Evolutionary conservation across 192 early-diverging fungal genomes (phyloP).

Genomic region (Coemansia sp.): DNA sequence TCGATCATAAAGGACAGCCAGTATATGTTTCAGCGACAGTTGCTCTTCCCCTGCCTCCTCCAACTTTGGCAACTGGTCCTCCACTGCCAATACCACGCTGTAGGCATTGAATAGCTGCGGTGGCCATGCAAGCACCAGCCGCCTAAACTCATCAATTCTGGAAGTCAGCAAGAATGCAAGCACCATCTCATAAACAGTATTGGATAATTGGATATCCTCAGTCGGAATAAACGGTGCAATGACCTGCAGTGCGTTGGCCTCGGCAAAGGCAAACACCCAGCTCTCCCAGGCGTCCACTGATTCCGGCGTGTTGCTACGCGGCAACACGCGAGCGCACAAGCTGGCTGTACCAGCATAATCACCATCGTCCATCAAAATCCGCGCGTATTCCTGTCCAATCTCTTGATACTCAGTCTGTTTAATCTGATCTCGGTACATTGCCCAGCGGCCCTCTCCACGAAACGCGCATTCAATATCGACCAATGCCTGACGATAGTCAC

Average conservation of each 20-base stretch:
- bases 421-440: constrained; percentile 44
- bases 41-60: constrained; percentile 34
- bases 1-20: constrained; percentile 73
- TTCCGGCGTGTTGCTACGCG: constrained; percentile 28
- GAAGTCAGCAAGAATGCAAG: constrained; percentile 58
- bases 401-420: constrained; percentile 61
- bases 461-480: constrained; percentile 61
- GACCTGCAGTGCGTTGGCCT: constrained; percentile 68
- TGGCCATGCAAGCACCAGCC: constrained; percentile 79
- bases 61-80: constrained; percentile 54
- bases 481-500: constrained; percentile 79
- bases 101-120: constrained; percentile 69
- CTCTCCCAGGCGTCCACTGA: constrained; percentile 70
- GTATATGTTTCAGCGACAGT: constrained; percentile 66
- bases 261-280: constrained; percentile 89
- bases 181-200: constrained; percentile 85
- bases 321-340: constrained; percentile 73
- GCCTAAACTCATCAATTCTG: constrained; percentile 47
- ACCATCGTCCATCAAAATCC: constrained; percentile 69
- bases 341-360: constrained; percentile 68
- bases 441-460: constrained; percentile 55
- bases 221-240: constrained; percentile 80
- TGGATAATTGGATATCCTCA: constrained; percentile 67
- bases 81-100: constrained; percentile 74
- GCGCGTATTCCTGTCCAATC: constrained; percentile 82